Evolutionary conservation across 2,329 filamentous ascomycete species (phyloP), one percentile per base, ranked within the genome.

Genomic region (Neonectria hederae): DNA sequence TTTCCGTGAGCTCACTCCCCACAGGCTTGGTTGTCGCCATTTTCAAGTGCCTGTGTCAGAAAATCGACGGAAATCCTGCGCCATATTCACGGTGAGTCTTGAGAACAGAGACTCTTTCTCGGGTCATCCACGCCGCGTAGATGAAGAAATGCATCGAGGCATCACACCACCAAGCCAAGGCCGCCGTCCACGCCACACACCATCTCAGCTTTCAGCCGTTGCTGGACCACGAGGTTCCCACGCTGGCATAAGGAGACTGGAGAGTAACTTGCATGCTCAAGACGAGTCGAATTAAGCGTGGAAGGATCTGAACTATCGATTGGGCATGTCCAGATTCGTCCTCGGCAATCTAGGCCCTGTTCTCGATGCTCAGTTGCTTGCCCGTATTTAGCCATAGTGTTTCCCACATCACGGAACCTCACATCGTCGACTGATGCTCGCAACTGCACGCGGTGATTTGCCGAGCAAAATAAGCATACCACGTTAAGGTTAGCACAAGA

Each of bases 1-100:
- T 21, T 24, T 55, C 26, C 4, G 22, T 3, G 32, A 40, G 40
- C 19, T 71, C 61, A 40, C 32, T n/a, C 21, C 54, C 30, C 3
- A 22, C 5, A 4, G 17, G 11, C 53, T 42, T 38, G 42, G 35
- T 21, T 14, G 53, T 64, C 54, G 46, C 40, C 49, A 66, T 72
- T 17, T 17, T 40, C 24, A 30, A 8, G 45, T 4, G 24, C n/a
- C 14, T 1, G 24, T 5, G 24, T 11, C 13, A n/a, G 26, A 30
- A 19, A 28, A 8, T 49, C 45, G 45, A 49, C 22, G n/a, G 13
- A n/a, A n/a, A 38, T 8, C 35, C 14, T n/a, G 17, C 17, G n/a
- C 11, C 19, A 6, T 32, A 30, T 30, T 51, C 48, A 51, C 5
- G 28, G 19, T 32, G 11, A 51, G 28, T 21, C 11, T 51, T 22